phyloP scores from a whole-genome alignment of 2,329 filamentous ascomycete species.

The Colletotrichum sp. region DNA sequence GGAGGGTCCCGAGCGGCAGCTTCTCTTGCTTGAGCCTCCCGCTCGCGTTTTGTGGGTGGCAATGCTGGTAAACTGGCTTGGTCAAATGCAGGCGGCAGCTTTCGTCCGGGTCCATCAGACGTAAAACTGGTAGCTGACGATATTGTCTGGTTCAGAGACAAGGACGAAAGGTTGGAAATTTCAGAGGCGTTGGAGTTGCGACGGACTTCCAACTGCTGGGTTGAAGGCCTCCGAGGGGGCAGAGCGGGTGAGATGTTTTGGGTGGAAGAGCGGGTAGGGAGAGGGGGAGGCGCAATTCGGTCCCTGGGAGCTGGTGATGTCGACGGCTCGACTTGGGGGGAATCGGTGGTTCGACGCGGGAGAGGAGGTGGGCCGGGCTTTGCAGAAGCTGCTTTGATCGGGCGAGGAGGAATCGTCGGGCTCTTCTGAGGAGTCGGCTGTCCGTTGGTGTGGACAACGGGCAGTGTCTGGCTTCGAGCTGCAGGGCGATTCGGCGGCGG shows the following conservation, averaged over 20 bases:
- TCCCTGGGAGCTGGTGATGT: conserved; percentile 29
- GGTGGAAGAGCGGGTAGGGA: conserved; percentile 42
- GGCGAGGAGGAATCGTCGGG: conserved; percentile 46
- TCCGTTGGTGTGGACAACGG: conserved; percentile 32
- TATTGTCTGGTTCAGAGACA: conserved; percentile 50
- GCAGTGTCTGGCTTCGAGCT: conserved; percentile 38
- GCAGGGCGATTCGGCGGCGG: conserved; percentile 48
- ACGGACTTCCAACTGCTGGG: conserved; percentile 47
- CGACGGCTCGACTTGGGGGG: conserved; percentile 23
- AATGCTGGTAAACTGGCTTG: conserved; percentile 62
- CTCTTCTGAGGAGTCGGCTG: conserved; percentile 26
- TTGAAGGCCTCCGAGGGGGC: conserved; percentile 54
- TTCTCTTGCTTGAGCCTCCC: conserved; percentile 49
- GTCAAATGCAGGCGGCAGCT: conserved; percentile 61
- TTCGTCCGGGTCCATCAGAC: conserved; percentile 49
- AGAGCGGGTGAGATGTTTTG: conserved; percentile 49
- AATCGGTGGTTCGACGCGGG: conserved; percentile 39
- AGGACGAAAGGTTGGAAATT: conserved; percentile 56
- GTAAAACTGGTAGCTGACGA: conserved; percentile 54
- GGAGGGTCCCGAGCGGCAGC: neutral
- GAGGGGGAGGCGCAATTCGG: conserved; percentile 36
- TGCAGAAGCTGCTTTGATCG: conserved; percentile 25
- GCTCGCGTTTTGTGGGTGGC: conserved; percentile 59
- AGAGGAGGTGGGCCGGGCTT: conserved; percentile 39
- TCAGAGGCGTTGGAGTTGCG: conserved; percentile 65